Evolutionary conservation across 495 filamentous ascomycete genomes (phyloP), one percentile per base, ranked within the genome.

Genomic region (Aspergillus olivimuriae): DNA sequence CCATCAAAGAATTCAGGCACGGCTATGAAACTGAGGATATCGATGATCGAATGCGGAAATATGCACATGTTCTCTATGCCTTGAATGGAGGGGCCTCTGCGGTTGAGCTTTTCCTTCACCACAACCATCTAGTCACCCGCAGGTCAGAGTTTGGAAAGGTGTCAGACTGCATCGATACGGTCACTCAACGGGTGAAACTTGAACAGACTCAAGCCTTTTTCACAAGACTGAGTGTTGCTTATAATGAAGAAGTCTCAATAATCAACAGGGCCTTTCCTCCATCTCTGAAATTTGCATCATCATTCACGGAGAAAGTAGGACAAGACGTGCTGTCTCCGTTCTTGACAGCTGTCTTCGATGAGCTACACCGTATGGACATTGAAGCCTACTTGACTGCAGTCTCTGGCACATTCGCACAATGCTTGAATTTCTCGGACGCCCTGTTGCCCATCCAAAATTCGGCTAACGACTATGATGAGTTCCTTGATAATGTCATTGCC

Each of bases 21-120:
- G 94, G 86, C 4, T 89, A 89, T 48, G 87, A 94, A 59, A 80
- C 79, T n/a, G 83, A 82, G 58, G 91, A 99, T 63, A 79, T 94
- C 40, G 84, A 95, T 52, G 89, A 86, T 9, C 74, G 80, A 28
- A 94, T 95, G 89, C 78, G 76, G 43, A 78, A 84, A 61, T 97
- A 95, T 65, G 88, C 89, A 8, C 79, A 89, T 47, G 86, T 97
- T 17, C 69, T 98, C 16, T 81, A 80, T 43, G 74, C 76, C 7
- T 69, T 98, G 32, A 95, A 96, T 61, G 89, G 87, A 5, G 89
- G 87, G 15, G 69, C 72, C 14, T 82, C 84, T 2, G 87, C 78
- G 7, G 70, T 90, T 28, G 89, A 97, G 37, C 62, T 86, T 17
- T 96, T 94, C 55, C 85, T 96, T 44, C 83, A 87, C 43, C 89